Percentiles rank a stretch among this genome's conserved stretches.
These are phyloP conservation scores for Pichia sp. DNA, from an alignment of 1,139 yeast genomes.

Conservation along the genomic window DNA sequence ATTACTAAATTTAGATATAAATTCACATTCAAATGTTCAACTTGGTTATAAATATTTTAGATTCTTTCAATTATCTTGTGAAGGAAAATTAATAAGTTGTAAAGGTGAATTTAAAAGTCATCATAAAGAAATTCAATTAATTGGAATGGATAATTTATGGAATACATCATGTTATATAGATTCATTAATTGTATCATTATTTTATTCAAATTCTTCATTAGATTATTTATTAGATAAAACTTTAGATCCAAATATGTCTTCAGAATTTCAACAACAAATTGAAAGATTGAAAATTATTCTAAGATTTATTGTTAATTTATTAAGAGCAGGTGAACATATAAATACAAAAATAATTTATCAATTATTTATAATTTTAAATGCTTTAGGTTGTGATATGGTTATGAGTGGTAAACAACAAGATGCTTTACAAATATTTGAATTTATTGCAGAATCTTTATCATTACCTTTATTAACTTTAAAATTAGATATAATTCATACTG, in stretches of 20 bases:
- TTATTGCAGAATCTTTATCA: slow-evolving; percentile 56
- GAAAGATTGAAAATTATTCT: slow-evolving; percentile 47
- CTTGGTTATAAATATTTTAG: slow-evolving; percentile 20
- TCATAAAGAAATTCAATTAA: slow-evolving; percentile 23
- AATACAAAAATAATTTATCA: slow-evolving; percentile 49
- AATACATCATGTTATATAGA: slow-evolving; percentile 75
- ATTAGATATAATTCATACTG: slow-evolving; percentile 74
- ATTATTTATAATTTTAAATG: slow-evolving; percentile 42
- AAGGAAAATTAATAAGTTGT: slow-evolving; percentile 24
- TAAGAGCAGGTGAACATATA: slow-evolving; percentile 61
- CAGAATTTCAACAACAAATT: slow-evolving; percentile 24
- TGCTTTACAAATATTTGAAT: slow-evolving; percentile 60
- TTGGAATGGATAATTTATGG: slow-evolving; percentile 72
- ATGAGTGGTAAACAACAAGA: slow-evolving; percentile 62
- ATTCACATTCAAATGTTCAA: slow-evolving; percentile 12
- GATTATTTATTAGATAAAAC: slow-evolving; percentile 44
- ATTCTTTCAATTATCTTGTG: slow-evolving; percentile 21
- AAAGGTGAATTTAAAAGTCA: slow-evolving; percentile 17
- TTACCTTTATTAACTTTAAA: slow-evolving; percentile 72
- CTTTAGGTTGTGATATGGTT: slow-evolving; percentile 51
- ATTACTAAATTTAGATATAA: slow-evolving; percentile 17
- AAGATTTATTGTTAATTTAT: slow-evolving; percentile 58
- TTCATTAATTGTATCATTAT: slow-evolving; percentile 65
- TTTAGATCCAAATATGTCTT: slow-evolving; percentile 20
- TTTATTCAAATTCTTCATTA: slow-evolving; percentile 60